Conservation (phyloP, 331 rosid genomes). For the Quercus phellos region DNA sequence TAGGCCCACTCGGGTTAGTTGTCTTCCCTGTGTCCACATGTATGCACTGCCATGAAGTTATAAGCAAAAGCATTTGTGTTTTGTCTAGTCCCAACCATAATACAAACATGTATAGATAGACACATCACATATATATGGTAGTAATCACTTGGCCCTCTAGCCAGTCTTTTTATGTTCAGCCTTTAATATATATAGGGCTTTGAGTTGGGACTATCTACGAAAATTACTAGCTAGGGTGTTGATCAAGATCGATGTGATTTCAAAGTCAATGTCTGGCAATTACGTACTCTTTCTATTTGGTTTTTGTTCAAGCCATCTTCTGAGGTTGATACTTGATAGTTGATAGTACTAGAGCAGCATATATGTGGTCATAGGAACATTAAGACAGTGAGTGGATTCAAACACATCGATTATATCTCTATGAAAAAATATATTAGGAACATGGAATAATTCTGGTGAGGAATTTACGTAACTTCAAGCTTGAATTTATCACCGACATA, state of each 20-base stretch:
- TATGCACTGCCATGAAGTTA: not conserved
- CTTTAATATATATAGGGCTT: not conserved
- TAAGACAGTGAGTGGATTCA: no score
- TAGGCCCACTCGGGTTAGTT: not conserved
- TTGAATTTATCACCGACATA: constrained; percentile 12
- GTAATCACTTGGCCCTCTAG: not conserved
- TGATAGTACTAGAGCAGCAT: no score
- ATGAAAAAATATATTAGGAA: no score
- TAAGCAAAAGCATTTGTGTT: not conserved
- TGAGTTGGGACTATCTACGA: not conserved
- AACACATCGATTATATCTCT: no score
- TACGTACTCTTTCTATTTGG: no score
- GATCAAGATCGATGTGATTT: no score
- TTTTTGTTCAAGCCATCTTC: no score
- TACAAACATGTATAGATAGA: not conserved
- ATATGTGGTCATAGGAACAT: no score
- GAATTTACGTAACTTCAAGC: no score
- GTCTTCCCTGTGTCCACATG: not conserved
- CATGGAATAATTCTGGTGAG: no score
- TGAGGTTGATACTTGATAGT: no score
- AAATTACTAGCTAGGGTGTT: not conserved
- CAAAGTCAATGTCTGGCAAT: no score
- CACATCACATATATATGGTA: not conserved
- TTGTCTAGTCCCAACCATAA: not conserved
- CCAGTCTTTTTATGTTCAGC: not conserved